Conservation (phyloP, 768 basidiomycete species). For the Pisolithus sp. region DNA sequence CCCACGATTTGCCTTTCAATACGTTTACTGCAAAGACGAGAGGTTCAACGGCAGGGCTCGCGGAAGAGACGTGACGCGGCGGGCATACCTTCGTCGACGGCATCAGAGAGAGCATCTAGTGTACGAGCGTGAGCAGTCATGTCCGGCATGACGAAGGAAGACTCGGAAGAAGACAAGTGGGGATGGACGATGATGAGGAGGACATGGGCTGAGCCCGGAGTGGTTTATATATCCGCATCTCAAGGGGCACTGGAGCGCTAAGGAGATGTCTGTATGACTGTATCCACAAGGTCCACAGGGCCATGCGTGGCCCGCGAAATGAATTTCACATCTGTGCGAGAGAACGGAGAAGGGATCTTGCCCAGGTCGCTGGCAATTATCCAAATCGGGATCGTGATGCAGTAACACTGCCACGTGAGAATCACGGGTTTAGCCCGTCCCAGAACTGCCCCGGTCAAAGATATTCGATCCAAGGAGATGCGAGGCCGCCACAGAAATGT, state of each 20-base stretch:
- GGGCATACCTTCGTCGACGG: constrained; percentile 41
- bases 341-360: no score
- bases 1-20: constrained; percentile 41
- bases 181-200: not conserved
- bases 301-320: not conserved
- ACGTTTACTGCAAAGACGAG: constrained; percentile 49
- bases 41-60: not conserved
- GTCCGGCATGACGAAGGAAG: constrained; percentile 19
- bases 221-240: no score
- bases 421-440: not conserved
- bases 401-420: constrained; percentile 4
- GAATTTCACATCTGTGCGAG: not conserved
- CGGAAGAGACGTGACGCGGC: not conserved
- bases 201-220: not conserved
- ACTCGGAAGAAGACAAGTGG: not conserved
- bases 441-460: not conserved
- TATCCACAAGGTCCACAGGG: no score
- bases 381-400: not conserved
- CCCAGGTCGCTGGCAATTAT: not conserved
- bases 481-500: not conserved
- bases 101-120: constrained; percentile 42
- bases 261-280: no score
- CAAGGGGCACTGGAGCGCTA: no score
- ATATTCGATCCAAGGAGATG: not conserved
- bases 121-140: constrained; percentile 21